Evolutionary conservation across 2,329 filamentous ascomycete species (phyloP), one percentile per base, ranked within the genome.

Genomic region (Ascosphaera apis): DNA sequence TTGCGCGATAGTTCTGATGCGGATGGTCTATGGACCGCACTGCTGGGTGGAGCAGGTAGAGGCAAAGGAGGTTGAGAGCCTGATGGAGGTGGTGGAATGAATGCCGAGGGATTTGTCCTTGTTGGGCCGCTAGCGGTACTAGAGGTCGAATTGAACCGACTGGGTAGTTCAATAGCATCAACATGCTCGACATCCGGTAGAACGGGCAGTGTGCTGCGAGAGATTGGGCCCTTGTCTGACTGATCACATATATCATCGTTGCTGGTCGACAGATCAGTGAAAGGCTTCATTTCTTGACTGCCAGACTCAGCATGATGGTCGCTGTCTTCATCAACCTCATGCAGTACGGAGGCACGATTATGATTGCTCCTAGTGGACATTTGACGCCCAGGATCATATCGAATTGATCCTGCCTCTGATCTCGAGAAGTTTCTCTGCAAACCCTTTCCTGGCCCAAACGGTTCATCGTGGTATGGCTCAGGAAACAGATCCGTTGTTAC

Each of bases 171-270:
- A 39, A 80, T 71, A 30, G 59, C 64, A 38, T 62, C 67, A 11
- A 65, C 67, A 1, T 63, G 57, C 39, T 72, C 66, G 16, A 77
- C 63, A 3, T 65, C 63, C 0, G 72, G 74, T 27, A 81, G 72
- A 69, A 2, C 71, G 61, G 19, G 34, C 36, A 17, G 66, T 56
- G 40, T 69, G 49, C 43, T 58, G 47, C 23, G 50, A 51, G 16
- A 53, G 45, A 41, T 39, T 13, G 39, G 31, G 18, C 37, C 43
- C 28, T 36, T 36, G 31, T 36, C 38, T 15, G n/a, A n/a, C n/a
- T 34, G 23, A 15, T 42, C 42, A 21, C 36, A 36, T 15, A 40
- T 39, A 15, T 36, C 31, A 27, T 28, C 35, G 16, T 35, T 38
- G n/a, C 9, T n/a, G 6, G n/a, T 13, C 7, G 27, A 16, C n/a